Evolutionary conservation across 208 protist genomes (phyloP), one percentile per base, ranked within the genome.

Genomic region (Crithidia sp.): DNA sequence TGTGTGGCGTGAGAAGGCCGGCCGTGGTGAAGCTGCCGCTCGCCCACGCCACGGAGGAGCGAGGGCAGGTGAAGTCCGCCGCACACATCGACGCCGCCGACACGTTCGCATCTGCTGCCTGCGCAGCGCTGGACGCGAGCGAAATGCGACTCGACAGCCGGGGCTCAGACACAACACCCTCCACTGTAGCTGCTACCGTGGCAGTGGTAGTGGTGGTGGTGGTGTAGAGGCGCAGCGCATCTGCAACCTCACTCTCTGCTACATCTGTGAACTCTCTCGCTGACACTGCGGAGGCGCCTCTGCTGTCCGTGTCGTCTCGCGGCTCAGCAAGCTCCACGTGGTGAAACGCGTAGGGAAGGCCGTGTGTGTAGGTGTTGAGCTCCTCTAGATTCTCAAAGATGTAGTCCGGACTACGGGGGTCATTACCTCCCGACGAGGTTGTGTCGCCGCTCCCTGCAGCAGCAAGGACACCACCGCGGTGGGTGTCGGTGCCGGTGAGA

Each of bases 21-120:
- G 54, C 28, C 4, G 67, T 54, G 39, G 89, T 92, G 55, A 96
- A 91, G 50, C 83, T 84, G 13, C 93, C 90, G 45, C 87, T 93
- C 16, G 90, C 93, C 87, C 90, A 95, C 75, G 78, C 93, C 81
- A 95, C 87, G 37, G 93, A 82, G 12, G 84, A 82, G 37, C 74
- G 81, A 10, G 93, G 93, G 63, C 93, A 97, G n/a, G 90, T 90
- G 10, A 71, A 67, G 14, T 71, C 65, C 36, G 67, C 60, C 0
- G 79, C 80, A 68, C 90, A 95, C 72, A 61, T 65, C 9, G 79
- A 77, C 39, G 66, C 54, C 12, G 49, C 45, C 0, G 52, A 74
- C 36, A 52, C 37, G 4, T 64, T 56, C 9, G 28, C 19, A 2
- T 50, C 45, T 16, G 52, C 54, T 16, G 45, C 64, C n/a, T 16